Percentiles rank a stretch among this genome's conserved stretches.
Evolutionary conservation across 2,329 filamentous ascomycete species (phyloP).

Genomic region (Zalaria sp.): DNA sequence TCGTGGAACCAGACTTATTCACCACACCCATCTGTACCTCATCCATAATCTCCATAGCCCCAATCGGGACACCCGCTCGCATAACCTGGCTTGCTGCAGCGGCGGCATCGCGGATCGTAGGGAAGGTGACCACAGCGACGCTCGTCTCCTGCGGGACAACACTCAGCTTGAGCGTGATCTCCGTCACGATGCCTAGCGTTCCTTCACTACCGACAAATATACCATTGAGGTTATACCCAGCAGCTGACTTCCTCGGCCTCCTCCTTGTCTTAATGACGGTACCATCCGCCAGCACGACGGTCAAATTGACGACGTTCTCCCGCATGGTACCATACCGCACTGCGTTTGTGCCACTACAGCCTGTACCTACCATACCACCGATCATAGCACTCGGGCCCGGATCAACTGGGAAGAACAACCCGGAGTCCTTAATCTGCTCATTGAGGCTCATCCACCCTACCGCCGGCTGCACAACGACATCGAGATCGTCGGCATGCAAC

Average conservation of each 20-base stretch:
- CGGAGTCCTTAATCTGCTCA: slow-evolving; percentile 54
- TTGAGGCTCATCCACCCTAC: slow-evolving; percentile 91
- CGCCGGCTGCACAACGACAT: slow-evolving; percentile 80
- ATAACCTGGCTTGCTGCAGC: slow-evolving; percentile 63
- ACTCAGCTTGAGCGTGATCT: slow-evolving; percentile 68
- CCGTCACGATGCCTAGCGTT: slow-evolving; percentile 67
- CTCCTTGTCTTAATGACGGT: slow-evolving; percentile 65
- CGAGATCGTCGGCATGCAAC: slow-evolving; percentile 78
- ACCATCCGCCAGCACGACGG: slow-evolving; percentile 66
- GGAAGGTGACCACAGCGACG: slow-evolving; percentile 69
- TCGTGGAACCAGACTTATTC: slow-evolving; percentile 58
- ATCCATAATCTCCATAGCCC: slow-evolving; percentile 77
- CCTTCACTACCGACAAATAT: slow-evolving; percentile 74
- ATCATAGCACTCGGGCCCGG: slow-evolving; percentile 65
- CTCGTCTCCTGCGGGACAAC: slow-evolving; percentile 63
- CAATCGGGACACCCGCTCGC: slow-evolving; percentile 57
- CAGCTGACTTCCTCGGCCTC: slow-evolving; percentile 64
- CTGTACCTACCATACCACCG: slow-evolving; percentile 72
- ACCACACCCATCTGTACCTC: slow-evolving; percentile 78
- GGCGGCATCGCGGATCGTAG: slow-evolving; percentile 61
- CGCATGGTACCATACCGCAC: slow-evolving; percentile 78
- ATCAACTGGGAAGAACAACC: slow-evolving; percentile 83
- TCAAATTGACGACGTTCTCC: slow-evolving; percentile 74
- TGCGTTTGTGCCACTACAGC: slow-evolving; percentile 60
- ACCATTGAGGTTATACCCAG: slow-evolving; percentile 70